These are phyloP conservation scores for Aureobasidium sp. DNA, from an alignment of 2,329 filamentous ascomycete genomes.

Conservation along the genomic window DNA sequence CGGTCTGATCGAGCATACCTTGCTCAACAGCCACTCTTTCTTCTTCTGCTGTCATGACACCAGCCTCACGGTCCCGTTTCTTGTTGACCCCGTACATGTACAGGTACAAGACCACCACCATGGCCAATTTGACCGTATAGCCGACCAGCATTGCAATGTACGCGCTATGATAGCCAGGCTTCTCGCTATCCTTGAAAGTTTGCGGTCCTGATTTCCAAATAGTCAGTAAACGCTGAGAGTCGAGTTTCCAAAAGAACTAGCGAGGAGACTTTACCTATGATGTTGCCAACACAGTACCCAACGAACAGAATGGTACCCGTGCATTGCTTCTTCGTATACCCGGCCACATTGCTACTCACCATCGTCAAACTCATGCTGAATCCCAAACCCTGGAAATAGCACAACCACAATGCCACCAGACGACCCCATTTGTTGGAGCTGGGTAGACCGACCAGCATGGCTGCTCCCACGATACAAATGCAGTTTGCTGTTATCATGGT, in stretches of 20 bases:
- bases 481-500: constrained; percentile 52
- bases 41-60: constrained; percentile 33
- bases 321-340: constrained; percentile 51
- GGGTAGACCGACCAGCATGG: constrained; percentile 47
- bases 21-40: constrained; percentile 47
- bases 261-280: constrained; percentile 14
- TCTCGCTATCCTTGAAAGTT: constrained; percentile 46
- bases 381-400: constrained; percentile 48
- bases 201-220: constrained; percentile 40
- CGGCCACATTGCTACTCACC: constrained; percentile 47
- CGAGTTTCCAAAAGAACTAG: not conserved
- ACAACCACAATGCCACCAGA: constrained; percentile 52
- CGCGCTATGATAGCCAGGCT: constrained; percentile 44
- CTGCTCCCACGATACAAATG: constrained; percentile 49
- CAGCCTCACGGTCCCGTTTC: constrained; percentile 44
- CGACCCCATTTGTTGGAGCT: constrained; percentile 49
- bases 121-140: constrained; percentile 46
- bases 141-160: constrained; percentile 52
- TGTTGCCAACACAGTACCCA: constrained; percentile 48
- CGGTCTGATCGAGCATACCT: constrained; percentile 51
- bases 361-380: constrained; percentile 50
- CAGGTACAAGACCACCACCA: constrained; percentile 45
- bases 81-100: constrained; percentile 53
- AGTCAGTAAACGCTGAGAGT: not conserved
- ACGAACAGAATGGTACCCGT: constrained; percentile 46